Percentiles rank a stretch among this genome's conserved stretches.
Evolutionary conservation across 371 early-diverging fungal genomes (phyloP).

Genomic region (Circinella umbellata): DNA sequence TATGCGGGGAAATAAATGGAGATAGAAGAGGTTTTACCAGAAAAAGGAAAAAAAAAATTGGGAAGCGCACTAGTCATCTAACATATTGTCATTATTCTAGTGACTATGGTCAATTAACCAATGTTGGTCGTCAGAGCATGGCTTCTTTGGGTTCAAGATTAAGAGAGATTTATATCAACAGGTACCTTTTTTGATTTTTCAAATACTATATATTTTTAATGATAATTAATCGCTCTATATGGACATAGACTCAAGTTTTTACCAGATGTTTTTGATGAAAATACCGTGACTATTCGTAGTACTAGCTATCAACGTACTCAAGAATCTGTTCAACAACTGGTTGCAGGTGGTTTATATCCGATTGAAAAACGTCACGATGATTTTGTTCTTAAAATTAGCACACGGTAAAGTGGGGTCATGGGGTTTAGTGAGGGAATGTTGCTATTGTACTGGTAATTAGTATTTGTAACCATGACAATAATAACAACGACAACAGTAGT

Average conservation of each 20-base stretch:
- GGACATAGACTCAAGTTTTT: slow-evolving; percentile 41
- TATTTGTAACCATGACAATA: too few relatives aligned
- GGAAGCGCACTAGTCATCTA: not conserved
- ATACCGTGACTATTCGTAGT: slow-evolving; percentile 63
- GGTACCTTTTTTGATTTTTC: slow-evolving; percentile 24
- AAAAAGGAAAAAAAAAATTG: slow-evolving; percentile 10
- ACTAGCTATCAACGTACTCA: slow-evolving; percentile 75
- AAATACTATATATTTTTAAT: not conserved
- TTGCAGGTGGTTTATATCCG: slow-evolving; percentile 73
- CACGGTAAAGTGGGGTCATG: slow-evolving; percentile 27
- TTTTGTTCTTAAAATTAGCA: slow-evolving; percentile 38
- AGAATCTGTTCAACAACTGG: slow-evolving; percentile 74
- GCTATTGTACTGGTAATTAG: too few relatives aligned
- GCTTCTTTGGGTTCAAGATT: slow-evolving; percentile 59
- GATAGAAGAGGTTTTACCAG: too few relatives aligned
- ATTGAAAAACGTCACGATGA: slow-evolving; percentile 29
- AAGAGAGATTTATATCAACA: slow-evolving; percentile 68
- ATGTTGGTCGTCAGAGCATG: slow-evolving; percentile 71
- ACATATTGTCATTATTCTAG: slow-evolving; percentile 30
- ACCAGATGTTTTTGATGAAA: slow-evolving; percentile 44
- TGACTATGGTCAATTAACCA: slow-evolving; percentile 79
- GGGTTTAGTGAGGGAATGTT: too few relatives aligned
- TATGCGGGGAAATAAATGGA: not conserved
- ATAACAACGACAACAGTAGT: too few relatives aligned
- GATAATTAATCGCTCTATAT: not conserved